Evolutionary conservation across 75 land plant species (phyloP).

Genomic region (Pinus tabuliformis): DNA sequence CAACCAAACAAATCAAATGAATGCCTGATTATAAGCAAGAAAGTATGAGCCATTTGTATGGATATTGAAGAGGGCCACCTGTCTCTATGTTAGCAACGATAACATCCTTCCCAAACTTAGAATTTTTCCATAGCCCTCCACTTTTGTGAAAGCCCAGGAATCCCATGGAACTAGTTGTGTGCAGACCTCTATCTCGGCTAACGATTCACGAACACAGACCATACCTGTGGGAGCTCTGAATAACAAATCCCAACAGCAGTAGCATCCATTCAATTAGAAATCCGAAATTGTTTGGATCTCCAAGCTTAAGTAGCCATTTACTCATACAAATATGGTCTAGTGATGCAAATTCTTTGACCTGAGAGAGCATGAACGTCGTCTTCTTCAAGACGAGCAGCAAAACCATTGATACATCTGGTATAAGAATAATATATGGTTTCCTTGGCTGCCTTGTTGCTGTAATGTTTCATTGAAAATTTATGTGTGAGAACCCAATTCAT

Average conservation of each 20-base stretch:
- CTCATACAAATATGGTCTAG: not conserved
- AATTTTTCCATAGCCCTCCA: too few species aligned
- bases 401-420: slow-evolving; percentile 44
- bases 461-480: not conserved
- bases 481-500: not conserved
- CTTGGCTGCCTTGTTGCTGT: slow-evolving; percentile 26
- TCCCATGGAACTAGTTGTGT: too few species aligned
- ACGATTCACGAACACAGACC: too few species aligned
- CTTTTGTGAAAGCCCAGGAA: too few species aligned
- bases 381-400: slow-evolving; percentile 47
- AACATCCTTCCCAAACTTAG: too few species aligned
- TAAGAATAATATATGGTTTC: slow-evolving; percentile 47
- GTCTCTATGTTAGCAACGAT: too few species aligned
- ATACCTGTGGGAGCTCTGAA: slow-evolving; percentile 4
- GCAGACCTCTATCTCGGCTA: too few species aligned
- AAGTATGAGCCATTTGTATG: too few species aligned
- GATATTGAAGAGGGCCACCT: too few species aligned
- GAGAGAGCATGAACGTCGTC: slow-evolving; percentile 21
- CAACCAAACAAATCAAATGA: too few species aligned
- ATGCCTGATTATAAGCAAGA: too few species aligned
- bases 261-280: not conserved
- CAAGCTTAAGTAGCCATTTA: not conserved
- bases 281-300: not conserved
- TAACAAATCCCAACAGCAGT: not conserved
- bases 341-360: not conserved